Conservation (phyloP, 768 basidiomycete genomes). For the Trametes elegans region DNA sequence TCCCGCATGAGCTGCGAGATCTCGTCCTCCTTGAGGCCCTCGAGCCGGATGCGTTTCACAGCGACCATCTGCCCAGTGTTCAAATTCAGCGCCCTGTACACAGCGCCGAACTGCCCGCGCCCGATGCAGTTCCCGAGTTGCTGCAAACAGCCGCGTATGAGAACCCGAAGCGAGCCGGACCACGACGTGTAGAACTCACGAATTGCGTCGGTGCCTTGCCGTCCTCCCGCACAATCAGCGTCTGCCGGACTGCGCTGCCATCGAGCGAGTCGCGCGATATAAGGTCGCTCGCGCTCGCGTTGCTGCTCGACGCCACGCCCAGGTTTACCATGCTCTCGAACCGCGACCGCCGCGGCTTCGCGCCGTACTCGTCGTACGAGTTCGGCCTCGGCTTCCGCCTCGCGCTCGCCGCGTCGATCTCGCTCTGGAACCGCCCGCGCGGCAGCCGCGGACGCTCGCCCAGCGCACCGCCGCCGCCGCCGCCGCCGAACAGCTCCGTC, state of each 20-base stretch:
- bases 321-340: constrained; percentile 74
- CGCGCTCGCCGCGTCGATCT: constrained; percentile 56
- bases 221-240: constrained; percentile 75
- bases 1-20: constrained; percentile 90
- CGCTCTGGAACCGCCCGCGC: constrained; percentile 73
- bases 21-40: constrained; percentile 89
- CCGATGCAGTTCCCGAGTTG: constrained; percentile 99
- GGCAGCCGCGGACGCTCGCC: constrained; percentile 41
- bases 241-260: constrained; percentile 61
- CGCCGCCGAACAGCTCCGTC: too few relatives aligned
- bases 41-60: constrained; percentile 92
- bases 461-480: background rate
- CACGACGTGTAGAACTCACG: constrained; percentile 49
- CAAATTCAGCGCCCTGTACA: constrained; percentile 92
- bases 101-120: constrained; percentile 93
- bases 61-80: constrained; percentile 97
- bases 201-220: constrained; percentile 79
- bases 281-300: constrained; percentile 65
- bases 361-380: constrained; percentile 67
- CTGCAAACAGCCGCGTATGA: constrained; percentile 38
- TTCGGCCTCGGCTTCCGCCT: constrained; percentile 57
- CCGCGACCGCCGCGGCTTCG: constrained; percentile 50
- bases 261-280: constrained; percentile 60
- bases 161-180: background rate
- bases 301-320: constrained; percentile 46